Percentiles rank a stretch among this genome's conserved stretches.
phyloP scores from a whole-genome alignment of 805 yeast genomes.

The Cyberlindnera meyerae region DNA sequence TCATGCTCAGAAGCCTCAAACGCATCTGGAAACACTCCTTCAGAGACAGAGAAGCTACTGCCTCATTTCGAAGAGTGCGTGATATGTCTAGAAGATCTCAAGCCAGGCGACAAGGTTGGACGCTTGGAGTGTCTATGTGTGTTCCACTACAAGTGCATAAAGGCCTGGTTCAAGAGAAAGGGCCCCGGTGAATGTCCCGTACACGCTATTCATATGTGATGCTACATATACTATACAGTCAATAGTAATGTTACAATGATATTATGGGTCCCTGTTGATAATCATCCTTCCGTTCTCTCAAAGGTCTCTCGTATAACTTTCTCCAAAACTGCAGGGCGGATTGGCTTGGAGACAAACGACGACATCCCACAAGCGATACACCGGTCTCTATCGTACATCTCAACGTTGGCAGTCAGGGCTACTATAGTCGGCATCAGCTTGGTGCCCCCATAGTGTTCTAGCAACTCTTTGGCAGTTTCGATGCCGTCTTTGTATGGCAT shows the following conservation, averaged over 20 bases:
- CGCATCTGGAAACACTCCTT: conserved; percentile 5
- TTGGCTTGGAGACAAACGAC: conserved; percentile 49
- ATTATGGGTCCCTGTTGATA: no score
- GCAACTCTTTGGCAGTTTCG: conserved; percentile 84
- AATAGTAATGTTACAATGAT: no score
- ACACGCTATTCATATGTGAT: conserved; percentile 45
- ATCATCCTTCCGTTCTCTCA: no score
- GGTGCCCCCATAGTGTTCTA: conserved; percentile 37
- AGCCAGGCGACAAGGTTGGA: conserved; percentile 84
- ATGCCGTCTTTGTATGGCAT: conserved; percentile 91
- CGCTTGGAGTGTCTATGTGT: conserved; percentile 91
- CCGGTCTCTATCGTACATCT: conserved; percentile 44
- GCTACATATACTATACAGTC: no score
- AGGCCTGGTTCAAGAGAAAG: conserved; percentile 83
- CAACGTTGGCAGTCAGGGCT: conserved; percentile 83
- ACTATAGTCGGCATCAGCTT: conserved; percentile 86
- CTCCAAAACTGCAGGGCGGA: conserved; percentile 40
- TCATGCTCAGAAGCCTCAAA: conserved; percentile 24
- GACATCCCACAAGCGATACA: conserved; percentile 48
- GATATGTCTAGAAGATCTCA: conserved; percentile 85
- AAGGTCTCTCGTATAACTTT: conserved; percentile 6
- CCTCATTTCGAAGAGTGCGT: conserved; percentile 70
- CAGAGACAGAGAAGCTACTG: conserved; percentile 13
- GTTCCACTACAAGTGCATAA: conserved; percentile 87
- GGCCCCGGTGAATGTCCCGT: conserved; percentile 87